Evolutionary conservation across 192 early-diverging fungal genomes (phyloP).

Genomic region (Coemansia sp.): DNA sequence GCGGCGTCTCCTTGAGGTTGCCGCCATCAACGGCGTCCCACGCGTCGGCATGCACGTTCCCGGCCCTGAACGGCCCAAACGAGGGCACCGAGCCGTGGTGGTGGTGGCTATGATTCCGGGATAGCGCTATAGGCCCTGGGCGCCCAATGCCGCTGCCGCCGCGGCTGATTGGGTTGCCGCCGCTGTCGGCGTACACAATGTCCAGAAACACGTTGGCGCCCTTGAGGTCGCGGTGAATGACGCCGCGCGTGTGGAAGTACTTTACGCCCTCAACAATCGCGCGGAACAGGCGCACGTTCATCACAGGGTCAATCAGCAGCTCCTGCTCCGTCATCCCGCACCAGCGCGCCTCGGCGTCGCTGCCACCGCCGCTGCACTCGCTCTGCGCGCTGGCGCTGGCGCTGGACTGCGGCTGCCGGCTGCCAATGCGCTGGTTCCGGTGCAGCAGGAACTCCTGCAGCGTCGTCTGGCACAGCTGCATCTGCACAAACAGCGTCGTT

Average conservation of each 20-base stretch:
- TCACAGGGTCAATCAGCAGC: constrained; percentile 55
- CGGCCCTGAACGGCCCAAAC: background rate
- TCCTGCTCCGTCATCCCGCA: constrained; percentile 13
- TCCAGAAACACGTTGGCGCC: constrained; percentile 82
- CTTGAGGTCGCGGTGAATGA: constrained; percentile 88
- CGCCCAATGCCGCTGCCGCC: constrained; percentile 29
- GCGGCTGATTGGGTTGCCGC: constrained; percentile 34
- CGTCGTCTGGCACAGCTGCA: constrained; percentile 88
- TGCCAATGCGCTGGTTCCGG: constrained; percentile 59
- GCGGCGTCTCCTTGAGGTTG: constrained; percentile 35
- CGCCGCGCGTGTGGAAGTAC: constrained; percentile 43
- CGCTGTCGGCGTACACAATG: constrained; percentile 32
- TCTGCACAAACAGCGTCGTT: constrained; percentile 75
- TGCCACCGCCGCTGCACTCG: background rate
- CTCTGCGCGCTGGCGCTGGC: background rate
- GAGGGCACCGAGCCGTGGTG: background rate
- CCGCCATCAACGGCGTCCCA: constrained; percentile 41
- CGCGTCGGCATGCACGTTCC: constrained; percentile 23
- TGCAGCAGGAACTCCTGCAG: constrained; percentile 65
- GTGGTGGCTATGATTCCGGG: constrained; percentile 54
- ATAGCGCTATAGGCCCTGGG: background rate
- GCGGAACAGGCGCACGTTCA: constrained; percentile 63
- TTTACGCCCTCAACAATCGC: constrained; percentile 77
- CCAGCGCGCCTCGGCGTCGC: background rate
- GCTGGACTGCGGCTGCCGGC: constrained; percentile 3